Conservation (phyloP, 495 filamentous ascomycete genomes). For the Chaetomium tenue region DNA sequence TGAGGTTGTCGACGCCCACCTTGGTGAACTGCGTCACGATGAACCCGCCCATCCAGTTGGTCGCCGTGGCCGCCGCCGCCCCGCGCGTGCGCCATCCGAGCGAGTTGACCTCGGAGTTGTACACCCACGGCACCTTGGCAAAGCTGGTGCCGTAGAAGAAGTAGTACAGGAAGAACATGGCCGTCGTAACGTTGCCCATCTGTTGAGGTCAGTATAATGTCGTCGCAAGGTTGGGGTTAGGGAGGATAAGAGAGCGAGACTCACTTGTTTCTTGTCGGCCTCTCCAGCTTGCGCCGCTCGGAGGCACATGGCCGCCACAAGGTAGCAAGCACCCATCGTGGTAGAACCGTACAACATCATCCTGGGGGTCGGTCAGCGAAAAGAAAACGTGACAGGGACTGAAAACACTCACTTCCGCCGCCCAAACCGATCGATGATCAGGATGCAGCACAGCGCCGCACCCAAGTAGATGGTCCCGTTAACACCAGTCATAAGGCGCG, state of each 20-base stretch:
- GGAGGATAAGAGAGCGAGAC: too few relatives aligned
- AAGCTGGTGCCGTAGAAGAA: slow-evolving; percentile 18
- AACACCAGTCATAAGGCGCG: slow-evolving; percentile 10
- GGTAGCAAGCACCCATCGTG: slow-evolving; percentile 13
- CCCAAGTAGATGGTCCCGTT: slow-evolving; percentile 12
- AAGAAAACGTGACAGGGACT: neutral
- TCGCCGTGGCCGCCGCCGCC: slow-evolving; percentile 12
- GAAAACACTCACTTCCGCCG: slow-evolving; percentile 7
- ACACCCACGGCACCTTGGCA: slow-evolving; percentile 17
- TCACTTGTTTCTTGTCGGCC: slow-evolving; percentile 9
- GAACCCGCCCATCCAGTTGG: slow-evolving; percentile 17
- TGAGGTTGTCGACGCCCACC: slow-evolving; percentile 14
- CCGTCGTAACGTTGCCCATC: slow-evolving; percentile 15
- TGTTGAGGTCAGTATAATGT: neutral
- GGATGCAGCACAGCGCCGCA: slow-evolving; percentile 9
- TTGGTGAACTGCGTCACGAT: slow-evolving; percentile 19
- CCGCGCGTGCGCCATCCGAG: slow-evolving; percentile 15
- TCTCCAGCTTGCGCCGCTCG: neutral
- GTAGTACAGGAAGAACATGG: slow-evolving; percentile 18
- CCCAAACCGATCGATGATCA: slow-evolving; percentile 13
- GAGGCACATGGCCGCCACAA: slow-evolving; percentile 12
- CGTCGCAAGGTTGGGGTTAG: neutral
- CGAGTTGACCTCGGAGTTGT: slow-evolving; percentile 17
- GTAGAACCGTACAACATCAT: slow-evolving; percentile 13
- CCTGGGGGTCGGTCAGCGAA: neutral